Conservation (phyloP, 805 yeast species). For the Barnettozyma pratensis region DNA sequence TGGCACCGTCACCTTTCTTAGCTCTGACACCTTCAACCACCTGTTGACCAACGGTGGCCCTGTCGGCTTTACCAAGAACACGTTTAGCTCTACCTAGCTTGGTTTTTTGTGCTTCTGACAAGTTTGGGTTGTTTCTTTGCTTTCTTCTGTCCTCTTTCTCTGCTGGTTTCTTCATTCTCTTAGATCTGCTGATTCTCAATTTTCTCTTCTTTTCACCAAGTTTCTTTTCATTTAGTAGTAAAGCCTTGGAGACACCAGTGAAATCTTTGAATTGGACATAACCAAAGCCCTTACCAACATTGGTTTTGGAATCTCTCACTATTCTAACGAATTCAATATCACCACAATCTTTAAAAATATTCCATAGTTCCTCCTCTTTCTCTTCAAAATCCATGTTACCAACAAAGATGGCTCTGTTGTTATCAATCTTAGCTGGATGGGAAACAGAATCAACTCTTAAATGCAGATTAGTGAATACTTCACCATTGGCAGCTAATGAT, state of each 20-base stretch:
- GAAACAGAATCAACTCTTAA: constrained; percentile 89
- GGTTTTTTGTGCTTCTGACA: constrained; percentile 67
- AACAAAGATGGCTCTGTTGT: constrained; percentile 78
- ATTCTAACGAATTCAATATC: constrained; percentile 85
- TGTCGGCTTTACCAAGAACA: constrained; percentile 75
- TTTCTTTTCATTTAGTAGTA: constrained; percentile 69
- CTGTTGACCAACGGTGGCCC: constrained; percentile 56
- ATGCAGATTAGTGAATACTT: constrained; percentile 66
- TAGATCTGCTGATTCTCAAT: constrained; percentile 73
- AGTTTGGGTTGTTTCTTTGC: constrained; percentile 17
- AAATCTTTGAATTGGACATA: constrained; percentile 83
- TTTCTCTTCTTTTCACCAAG: constrained; percentile 46
- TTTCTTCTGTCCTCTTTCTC: constrained; percentile 9
- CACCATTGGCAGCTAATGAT: constrained; percentile 54
- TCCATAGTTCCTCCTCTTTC: constrained; percentile 85
- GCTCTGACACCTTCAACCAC: constrained; percentile 76
- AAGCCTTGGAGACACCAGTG: constrained; percentile 72
- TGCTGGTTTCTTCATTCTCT: constrained; percentile 25
- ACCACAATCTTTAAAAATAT: constrained; percentile 62
- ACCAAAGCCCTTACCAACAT: constrained; percentile 96
- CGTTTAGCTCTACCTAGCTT: constrained; percentile 75
- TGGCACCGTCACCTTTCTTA: constrained; percentile 53
- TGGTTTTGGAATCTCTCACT: constrained; percentile 87
- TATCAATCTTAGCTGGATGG: constrained; percentile 83
- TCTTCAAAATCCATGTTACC: constrained; percentile 95